phyloP scores from a whole-genome alignment of 352 stramenopile species.

The Phytophthora pistaciae region DNA sequence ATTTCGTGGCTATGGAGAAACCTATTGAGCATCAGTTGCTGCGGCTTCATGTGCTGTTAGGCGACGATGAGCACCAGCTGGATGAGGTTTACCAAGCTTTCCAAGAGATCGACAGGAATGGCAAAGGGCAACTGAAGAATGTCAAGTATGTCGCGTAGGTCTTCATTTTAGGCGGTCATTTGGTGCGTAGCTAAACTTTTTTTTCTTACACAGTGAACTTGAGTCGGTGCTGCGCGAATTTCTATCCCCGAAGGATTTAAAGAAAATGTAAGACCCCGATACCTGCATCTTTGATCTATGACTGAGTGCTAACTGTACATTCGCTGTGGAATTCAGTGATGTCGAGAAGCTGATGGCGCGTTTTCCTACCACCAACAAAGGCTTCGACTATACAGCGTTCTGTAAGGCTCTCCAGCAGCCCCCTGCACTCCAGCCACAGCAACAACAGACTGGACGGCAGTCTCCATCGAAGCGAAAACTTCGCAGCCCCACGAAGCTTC shows the following conservation, averaged over 20 bases:
- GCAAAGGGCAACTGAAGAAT: slow-evolving; percentile 24
- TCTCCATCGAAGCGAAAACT: slow-evolving; percentile 28
- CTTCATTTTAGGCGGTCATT: neutral
- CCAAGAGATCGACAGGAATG: slow-evolving; percentile 13
- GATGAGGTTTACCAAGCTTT: slow-evolving; percentile 34
- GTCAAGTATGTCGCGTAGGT: slow-evolving; percentile 2
- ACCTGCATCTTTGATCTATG: slow-evolving; percentile 1
- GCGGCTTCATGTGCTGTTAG: slow-evolving; percentile 31
- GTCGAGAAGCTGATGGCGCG: slow-evolving; percentile 6
- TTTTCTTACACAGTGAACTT: slow-evolving; percentile 13
- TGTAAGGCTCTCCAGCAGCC: slow-evolving; percentile 32
- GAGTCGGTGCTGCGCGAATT: slow-evolving; percentile 11
- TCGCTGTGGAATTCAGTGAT: slow-evolving; percentile 18
- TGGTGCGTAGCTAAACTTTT: neutral
- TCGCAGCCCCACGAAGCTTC: slow-evolving; percentile 19
- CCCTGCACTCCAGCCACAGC: slow-evolving; percentile 11
- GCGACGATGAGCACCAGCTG: slow-evolving; percentile 61
- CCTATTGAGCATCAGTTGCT: slow-evolving; percentile 26
- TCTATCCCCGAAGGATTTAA: slow-evolving; percentile 20
- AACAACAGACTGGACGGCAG: neutral
- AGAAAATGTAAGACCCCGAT: slow-evolving; percentile 25
- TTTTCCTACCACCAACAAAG: slow-evolving; percentile 1
- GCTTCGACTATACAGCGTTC: slow-evolving; percentile 43
- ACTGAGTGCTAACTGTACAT: neutral
- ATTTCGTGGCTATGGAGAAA: slow-evolving; percentile 3